These are phyloP conservation scores for Botrytis aclada DNA, from an alignment of 2,329 filamentous ascomycete species.

Conservation along the genomic window DNA sequence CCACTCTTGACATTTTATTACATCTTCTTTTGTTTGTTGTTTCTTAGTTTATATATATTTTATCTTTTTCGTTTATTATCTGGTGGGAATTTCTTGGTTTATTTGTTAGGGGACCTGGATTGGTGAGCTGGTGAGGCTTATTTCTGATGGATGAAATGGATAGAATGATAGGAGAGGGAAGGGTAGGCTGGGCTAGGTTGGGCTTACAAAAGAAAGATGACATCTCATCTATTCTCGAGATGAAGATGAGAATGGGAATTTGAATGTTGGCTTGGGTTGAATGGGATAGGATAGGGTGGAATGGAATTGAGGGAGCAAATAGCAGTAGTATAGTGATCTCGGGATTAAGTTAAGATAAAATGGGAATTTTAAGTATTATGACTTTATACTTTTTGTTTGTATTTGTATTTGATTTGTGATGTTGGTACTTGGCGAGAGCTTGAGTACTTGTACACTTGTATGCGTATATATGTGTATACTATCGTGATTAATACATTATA, in stretches of 20 bases:
- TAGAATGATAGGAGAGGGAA: neutral
- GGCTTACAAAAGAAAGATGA: neutral
- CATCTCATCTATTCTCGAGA: neutral
- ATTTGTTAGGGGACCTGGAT: neutral
- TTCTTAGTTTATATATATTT: neutral
- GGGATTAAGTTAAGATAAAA: neutral
- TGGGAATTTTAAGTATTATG: neutral
- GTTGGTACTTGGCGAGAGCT: too few species aligned
- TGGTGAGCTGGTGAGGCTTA: neutral
- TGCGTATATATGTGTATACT: too few species aligned
- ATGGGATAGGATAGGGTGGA: neutral
- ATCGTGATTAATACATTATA: too few species aligned
- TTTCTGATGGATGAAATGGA: neutral
- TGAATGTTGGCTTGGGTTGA: neutral
- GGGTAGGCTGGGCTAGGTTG: neutral
- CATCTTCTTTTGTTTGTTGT: neutral
- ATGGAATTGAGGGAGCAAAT: neutral
- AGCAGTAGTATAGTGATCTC: neutral
- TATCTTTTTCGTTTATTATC: conserved; percentile 7
- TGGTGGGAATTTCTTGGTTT: neutral
- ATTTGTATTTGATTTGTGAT: neutral
- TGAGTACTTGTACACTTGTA: too few species aligned
- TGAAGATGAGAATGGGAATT: neutral
- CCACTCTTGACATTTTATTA: neutral
- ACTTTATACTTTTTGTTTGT: neutral